These are phyloP conservation scores for Groenewaldozyma auringiensis DNA, from an alignment of 1,139 yeast genomes.

Conservation along the genomic window DNA sequence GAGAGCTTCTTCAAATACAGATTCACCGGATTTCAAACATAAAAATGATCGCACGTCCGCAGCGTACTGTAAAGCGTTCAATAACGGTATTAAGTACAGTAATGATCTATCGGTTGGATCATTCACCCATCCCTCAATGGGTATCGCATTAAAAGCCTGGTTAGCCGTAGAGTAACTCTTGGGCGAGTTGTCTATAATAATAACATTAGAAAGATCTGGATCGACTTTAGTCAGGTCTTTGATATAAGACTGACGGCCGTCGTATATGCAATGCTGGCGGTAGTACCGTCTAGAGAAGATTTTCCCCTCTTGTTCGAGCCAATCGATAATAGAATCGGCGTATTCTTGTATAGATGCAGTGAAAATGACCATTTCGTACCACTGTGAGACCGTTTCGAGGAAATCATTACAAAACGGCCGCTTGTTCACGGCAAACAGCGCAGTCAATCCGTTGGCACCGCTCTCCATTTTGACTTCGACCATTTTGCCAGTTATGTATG, in stretches of 20 bases:
- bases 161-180: conserved; percentile 57
- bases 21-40: conserved; percentile 71
- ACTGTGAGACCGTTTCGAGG: conserved; percentile 64
- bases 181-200: conserved; percentile 89
- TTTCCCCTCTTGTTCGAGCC: conserved; percentile 54
- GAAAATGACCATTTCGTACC: conserved; percentile 86
- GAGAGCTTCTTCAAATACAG: conserved; percentile 38
- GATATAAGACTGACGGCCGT: conserved; percentile 59
- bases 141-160: conserved; percentile 81
- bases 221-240: conserved; percentile 63
- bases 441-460: conserved; percentile 42
- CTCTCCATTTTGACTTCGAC: conserved; percentile 70
- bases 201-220: conserved; percentile 57
- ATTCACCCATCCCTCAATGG: conserved; percentile 96
- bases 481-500: conserved; percentile 56
- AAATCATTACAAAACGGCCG: conserved; percentile 88
- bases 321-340: conserved; percentile 95
- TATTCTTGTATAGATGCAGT: conserved; percentile 93
- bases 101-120: conserved; percentile 85
- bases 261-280: conserved; percentile 68
- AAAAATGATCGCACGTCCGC: conserved; percentile 82
- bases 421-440: conserved; percentile 83
- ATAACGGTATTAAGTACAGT: conserved; percentile 69
- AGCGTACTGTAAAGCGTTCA: conserved; percentile 69
- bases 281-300: conserved; percentile 60